Evolutionary conservation across 2,329 filamentous ascomycete species (phyloP).

Genomic region (Beauveria varroae): DNA sequence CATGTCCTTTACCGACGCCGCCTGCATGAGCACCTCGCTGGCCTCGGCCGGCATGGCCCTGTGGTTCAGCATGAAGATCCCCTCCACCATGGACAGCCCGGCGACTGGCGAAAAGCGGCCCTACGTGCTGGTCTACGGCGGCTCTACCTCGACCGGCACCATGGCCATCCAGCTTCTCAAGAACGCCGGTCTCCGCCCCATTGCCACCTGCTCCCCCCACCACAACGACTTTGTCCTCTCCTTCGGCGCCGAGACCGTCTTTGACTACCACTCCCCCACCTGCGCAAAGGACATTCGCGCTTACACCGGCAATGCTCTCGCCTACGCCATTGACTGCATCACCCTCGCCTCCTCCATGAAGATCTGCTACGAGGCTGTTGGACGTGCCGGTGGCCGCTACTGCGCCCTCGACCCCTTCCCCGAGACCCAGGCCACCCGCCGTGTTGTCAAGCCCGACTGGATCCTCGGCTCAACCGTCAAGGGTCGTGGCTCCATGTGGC

Average conservation of each 20-base stretch:
- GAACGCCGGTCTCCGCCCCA: slow-evolving; percentile 28
- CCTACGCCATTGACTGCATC: slow-evolving; percentile 36
- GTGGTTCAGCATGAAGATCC: slow-evolving; percentile 22
- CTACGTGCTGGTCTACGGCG: slow-evolving; percentile 37
- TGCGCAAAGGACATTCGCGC: slow-evolving; percentile 27
- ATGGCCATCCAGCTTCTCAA: slow-evolving; percentile 36
- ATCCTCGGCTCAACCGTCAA: slow-evolving; percentile 21
- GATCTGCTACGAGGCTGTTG: slow-evolving; percentile 31
- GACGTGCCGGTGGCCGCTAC: slow-evolving; percentile 31
- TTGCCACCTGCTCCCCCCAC: slow-evolving; percentile 36
- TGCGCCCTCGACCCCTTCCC: slow-evolving; percentile 26
- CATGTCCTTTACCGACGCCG: slow-evolving; percentile 19
- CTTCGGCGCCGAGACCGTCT: slow-evolving; percentile 35
- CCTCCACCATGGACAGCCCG: slow-evolving; percentile 15
- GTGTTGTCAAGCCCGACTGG: slow-evolving; percentile 20
- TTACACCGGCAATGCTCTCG: slow-evolving; percentile 30
- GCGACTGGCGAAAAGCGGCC: slow-evolving; percentile 10
- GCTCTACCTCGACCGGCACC: slow-evolving; percentile 34
- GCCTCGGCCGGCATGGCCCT: slow-evolving; percentile 23
- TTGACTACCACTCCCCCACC: slow-evolving; percentile 35
- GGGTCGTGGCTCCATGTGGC: slow-evolving; percentile 18
- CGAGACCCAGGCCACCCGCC: slow-evolving; percentile 11
- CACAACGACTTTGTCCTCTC: slow-evolving; percentile 34
- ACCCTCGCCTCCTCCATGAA: slow-evolving; percentile 24
- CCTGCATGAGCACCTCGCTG: slow-evolving; percentile 19